A percentile compares a stretch with the other conserved stretches of the same genome.
Evolutionary conservation across 1,139 yeast genomes (phyloP).

Genomic region (Scheffersomyces illinoinensis): DNA sequence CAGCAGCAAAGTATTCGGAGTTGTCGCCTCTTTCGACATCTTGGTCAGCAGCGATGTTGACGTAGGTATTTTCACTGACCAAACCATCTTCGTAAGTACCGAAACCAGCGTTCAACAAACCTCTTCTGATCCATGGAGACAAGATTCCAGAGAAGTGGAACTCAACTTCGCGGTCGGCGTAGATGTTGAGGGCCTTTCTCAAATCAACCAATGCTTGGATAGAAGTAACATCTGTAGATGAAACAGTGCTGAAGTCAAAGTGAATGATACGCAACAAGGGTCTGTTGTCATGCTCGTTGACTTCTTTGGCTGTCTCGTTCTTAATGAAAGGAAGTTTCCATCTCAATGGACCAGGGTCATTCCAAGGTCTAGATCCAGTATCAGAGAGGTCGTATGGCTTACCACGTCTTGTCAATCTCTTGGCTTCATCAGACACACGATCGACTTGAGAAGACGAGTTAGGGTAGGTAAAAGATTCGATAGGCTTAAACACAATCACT

Average conservation of each 20-base stretch:
- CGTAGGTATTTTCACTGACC: constrained; percentile 41
- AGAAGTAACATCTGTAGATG: constrained; percentile 77
- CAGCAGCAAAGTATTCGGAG: constrained; percentile 52
- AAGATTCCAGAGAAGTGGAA: constrained; percentile 85
- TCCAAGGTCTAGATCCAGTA: constrained; percentile 85
- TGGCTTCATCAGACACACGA: constrained; percentile 65
- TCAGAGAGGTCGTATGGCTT: constrained; percentile 41
- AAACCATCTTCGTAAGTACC: constrained; percentile 57
- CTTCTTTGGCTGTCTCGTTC: constrained; percentile 16
- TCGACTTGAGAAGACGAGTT: constrained; percentile 78
- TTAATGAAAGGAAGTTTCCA: constrained; percentile 34
- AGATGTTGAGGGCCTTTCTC: constrained; percentile 67
- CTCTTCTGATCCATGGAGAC: constrained; percentile 85
- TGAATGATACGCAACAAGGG: constrained; percentile 73
- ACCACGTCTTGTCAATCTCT: constrained; percentile 62
- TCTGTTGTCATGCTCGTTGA: constrained; percentile 43
- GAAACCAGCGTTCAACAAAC: constrained; percentile 74
- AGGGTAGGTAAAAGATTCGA: constrained; percentile 80
- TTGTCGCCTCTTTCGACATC: constrained; percentile 36
- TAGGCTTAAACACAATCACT: constrained; percentile 79
- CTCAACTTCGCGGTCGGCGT: constrained; percentile 84
- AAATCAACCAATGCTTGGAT: constrained; percentile 77
- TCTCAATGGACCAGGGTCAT: constrained; percentile 74
- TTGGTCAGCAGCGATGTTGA: constrained; percentile 35
- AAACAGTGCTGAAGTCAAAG: constrained; percentile 76